phyloP scores from a whole-genome alignment of 2,329 filamentous ascomycete genomes.

The Rasamsonia emersonii region DNA sequence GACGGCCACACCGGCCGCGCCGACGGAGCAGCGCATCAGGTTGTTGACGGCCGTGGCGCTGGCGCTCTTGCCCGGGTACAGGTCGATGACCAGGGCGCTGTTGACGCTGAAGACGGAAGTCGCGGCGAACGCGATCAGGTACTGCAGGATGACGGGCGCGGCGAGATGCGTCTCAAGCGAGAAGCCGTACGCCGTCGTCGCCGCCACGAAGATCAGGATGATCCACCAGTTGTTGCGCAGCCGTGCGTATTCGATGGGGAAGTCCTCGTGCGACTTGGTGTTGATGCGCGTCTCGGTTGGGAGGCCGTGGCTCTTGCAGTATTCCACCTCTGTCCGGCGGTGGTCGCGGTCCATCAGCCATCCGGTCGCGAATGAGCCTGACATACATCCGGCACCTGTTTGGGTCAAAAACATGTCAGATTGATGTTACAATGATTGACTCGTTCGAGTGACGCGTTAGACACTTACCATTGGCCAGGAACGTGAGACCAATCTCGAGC shows the following conservation, averaged over 20 bases:
- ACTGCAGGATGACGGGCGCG: slow-evolving; percentile 29
- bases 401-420: slow-evolving; percentile 1
- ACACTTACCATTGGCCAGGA: slow-evolving; percentile 30
- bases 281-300: slow-evolving; percentile 19
- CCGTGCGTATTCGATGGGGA: slow-evolving; percentile 32
- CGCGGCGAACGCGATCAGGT: slow-evolving; percentile 26
- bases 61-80: slow-evolving; percentile 23
- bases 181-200: slow-evolving; percentile 25
- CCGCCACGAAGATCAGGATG: slow-evolving; percentile 26
- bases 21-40: slow-evolving; percentile 27
- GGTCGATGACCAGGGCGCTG: slow-evolving; percentile 30
- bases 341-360: slow-evolving; percentile 36
- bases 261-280: slow-evolving; percentile 27
- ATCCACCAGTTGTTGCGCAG: slow-evolving; percentile 36
- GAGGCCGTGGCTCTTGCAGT: slow-evolving; percentile 22
- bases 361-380: slow-evolving; percentile 34
- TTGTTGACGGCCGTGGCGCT: slow-evolving; percentile 32
- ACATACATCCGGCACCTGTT: slow-evolving; percentile 30
- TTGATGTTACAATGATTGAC: too few relatives aligned
- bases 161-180: slow-evolving; percentile 21
- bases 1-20: slow-evolving; percentile 25
- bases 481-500: slow-evolving; percentile 33
- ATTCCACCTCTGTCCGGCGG: slow-evolving; percentile 23
- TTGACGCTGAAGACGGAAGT: slow-evolving; percentile 28
- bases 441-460: not conserved